Conservation (phyloP, 768 basidiomycete genomes). For the Pleurotus platypus region DNA sequence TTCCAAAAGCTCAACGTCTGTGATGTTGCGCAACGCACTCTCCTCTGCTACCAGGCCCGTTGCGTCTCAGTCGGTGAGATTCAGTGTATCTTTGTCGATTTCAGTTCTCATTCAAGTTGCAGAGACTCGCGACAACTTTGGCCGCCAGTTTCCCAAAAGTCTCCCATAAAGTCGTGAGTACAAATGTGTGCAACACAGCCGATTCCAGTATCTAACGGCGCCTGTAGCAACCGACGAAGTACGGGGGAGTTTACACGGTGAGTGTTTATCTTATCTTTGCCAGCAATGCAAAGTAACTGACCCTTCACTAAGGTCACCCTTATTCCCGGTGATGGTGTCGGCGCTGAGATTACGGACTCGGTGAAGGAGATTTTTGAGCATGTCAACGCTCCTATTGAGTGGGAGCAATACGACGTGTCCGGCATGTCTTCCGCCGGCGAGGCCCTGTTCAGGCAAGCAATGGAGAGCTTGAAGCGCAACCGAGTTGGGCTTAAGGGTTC, state of each 20-base stretch:
- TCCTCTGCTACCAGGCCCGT: slow-evolving; percentile 53
- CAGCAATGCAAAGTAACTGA: slow-evolving; percentile 15
- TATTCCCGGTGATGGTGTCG: slow-evolving; percentile 98
- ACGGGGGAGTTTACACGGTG: slow-evolving; percentile 91
- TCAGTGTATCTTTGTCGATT: background rate
- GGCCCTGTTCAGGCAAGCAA: slow-evolving; percentile 93
- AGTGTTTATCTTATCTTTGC: slow-evolving; percentile 21
- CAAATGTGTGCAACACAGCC: background rate
- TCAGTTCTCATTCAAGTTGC: slow-evolving; percentile 8
- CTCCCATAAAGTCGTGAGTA: slow-evolving; percentile 52
- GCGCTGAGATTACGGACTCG: slow-evolving; percentile 94
- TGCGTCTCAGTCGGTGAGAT: slow-evolving; percentile 47
- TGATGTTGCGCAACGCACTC: slow-evolving; percentile 68
- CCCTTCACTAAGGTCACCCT: slow-evolving; percentile 72
- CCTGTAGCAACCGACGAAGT: slow-evolving; percentile 77
- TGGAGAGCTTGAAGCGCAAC: slow-evolving; percentile 97
- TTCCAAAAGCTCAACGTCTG: slow-evolving; percentile 28
- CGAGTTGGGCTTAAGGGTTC: slow-evolving; percentile 96
- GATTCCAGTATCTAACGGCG: background rate
- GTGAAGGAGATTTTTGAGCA: slow-evolving; percentile 99
- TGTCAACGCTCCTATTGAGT: slow-evolving; percentile 97
- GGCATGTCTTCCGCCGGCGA: slow-evolving; percentile 94
- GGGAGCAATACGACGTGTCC: slow-evolving; percentile 98
- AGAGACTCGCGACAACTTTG: slow-evolving; percentile 75
- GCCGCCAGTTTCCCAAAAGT: slow-evolving; percentile 78